Percentiles rank a stretch among this genome's conserved stretches.
Conservation (phyloP, 2,329 filamentous ascomycete species). For the Sclerotinia trifoliorum region DNA sequence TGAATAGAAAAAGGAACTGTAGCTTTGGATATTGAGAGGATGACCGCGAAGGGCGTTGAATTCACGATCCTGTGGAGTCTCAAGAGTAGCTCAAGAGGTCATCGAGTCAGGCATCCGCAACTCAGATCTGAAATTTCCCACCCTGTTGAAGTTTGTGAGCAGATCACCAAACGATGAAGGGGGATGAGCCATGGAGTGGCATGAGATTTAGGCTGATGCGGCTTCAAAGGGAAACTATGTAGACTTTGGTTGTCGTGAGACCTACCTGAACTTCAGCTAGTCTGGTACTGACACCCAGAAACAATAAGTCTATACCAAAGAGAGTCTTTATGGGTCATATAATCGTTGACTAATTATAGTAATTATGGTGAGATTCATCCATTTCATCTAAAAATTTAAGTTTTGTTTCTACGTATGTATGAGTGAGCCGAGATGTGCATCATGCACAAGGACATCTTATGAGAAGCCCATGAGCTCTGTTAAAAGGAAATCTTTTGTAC, state of each 20-base stretch:
- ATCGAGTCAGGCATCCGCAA: not conserved
- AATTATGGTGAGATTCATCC: not conserved
- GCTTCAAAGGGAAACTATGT: not conserved
- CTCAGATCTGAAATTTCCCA: not conserved
- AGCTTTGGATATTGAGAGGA: not conserved
- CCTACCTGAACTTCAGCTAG: too few species aligned
- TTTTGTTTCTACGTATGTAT: not conserved
- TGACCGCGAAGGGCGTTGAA: not conserved
- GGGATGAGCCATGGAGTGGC: too few species aligned
- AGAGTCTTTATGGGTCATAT: too few species aligned
- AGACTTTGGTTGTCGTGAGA: too few species aligned
- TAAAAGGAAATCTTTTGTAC: too few species aligned
- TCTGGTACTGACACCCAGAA: not conserved
- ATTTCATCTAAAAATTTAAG: not conserved
- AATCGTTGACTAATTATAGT: too few species aligned
- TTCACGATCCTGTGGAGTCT: too few species aligned
- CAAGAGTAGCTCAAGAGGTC: not conserved
- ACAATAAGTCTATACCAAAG: not conserved
- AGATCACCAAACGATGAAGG: not conserved
- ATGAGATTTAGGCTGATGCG: not conserved
- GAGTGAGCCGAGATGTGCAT: not conserved
- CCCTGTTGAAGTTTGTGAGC: too few species aligned
- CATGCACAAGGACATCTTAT: not conserved
- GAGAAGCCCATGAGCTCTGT: not conserved
- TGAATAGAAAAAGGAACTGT: not conserved